phyloP scores from a whole-genome alignment of 371 early-diverging fungal genomes.

The Coemansia sp. region DNA sequence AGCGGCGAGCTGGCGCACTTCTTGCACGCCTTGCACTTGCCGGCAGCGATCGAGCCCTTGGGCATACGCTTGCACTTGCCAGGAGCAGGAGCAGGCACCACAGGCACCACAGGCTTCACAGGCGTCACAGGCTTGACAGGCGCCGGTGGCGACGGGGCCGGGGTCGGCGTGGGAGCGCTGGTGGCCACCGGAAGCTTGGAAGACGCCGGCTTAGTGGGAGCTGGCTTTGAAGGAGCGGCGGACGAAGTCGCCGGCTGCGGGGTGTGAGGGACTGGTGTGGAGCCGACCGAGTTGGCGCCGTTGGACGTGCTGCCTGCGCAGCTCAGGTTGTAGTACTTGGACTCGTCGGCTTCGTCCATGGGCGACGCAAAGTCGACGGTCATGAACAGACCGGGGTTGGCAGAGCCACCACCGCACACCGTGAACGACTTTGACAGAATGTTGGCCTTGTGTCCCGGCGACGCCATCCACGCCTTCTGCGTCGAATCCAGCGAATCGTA shows the following conservation, averaged over 20 bases:
- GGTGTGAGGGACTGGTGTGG: neutral
- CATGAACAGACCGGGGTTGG: constrained; percentile 22
- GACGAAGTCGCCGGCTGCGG: neutral
- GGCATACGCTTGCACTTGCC: constrained; percentile 51
- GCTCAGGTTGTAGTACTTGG: constrained; percentile 27
- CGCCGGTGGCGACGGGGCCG: neutral
- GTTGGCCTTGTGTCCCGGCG: constrained; percentile 52
- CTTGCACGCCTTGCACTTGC: constrained; percentile 52
- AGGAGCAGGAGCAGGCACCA: neutral
- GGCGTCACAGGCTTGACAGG: neutral
- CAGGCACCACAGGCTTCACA: neutral
- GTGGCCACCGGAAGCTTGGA: neutral
- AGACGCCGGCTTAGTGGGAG: neutral
- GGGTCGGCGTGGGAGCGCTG: neutral
- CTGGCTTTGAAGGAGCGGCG: neutral
- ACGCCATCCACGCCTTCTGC: constrained; percentile 52
- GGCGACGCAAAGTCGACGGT: constrained; percentile 44
- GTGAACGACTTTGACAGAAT: constrained; percentile 42
- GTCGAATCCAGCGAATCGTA: constrained; percentile 16
- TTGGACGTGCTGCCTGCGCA: constrained; percentile 28
- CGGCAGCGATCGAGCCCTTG: constrained; percentile 49
- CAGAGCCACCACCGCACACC: constrained; percentile 40
- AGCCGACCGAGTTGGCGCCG: constrained; percentile 16
- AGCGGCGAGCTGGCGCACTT: constrained; percentile 35
- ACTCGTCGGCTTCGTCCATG: constrained; percentile 11